Evolutionary conservation across 2,329 filamentous ascomycete species (phyloP), one percentile per base, ranked within the genome.

Genomic region (Trichoderma cornu-damae): DNA sequence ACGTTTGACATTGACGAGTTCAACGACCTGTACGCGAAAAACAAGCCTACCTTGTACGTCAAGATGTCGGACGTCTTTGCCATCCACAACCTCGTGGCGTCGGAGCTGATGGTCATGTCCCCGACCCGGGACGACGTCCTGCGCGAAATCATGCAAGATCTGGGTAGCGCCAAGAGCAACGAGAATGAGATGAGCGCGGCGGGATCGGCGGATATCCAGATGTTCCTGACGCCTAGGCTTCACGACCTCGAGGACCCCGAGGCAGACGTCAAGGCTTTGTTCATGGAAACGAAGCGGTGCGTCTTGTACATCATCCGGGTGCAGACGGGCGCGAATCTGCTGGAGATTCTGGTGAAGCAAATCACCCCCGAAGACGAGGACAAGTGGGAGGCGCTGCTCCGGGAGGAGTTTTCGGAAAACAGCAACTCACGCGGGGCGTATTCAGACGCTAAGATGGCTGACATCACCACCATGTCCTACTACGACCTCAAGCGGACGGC

Each of bases 1-100:
- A 94, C 94, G 22, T 99, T 97, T 68, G 92, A 97, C 71, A 96
- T 99, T 69, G 94, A 99, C 69, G 94, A 97, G 70, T 99, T 94
- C 82, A 97, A 96, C 69, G 94, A 99, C 68, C 81, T 99, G 6
- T 97, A 97, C 69, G 89, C 93, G 57, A 92, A 95, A 71, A 94
- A 91, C 62, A 96, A 96, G 73, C 94, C 94, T 6, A 97, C 93
- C 0, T 79, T 99, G n/a, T 99, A 97, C 76, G 96, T 99, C 77
- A 99, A 99, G 76, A 93, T 99, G 83, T 84, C 89, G 14, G 94
- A 99, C 70, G 92, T 99, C 58, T 97, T 99, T 70, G 89, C 93
- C 48, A 93, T 99, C 59, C 95, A 99, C 73, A 90, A 87, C 62
- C 80, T 97, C 20, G 82, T 97, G 55, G 86, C 90, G 3, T 80